phyloP scores from a whole-genome alignment of 352 stramenopile species.

The Globisporangium recalcitrans region DNA sequence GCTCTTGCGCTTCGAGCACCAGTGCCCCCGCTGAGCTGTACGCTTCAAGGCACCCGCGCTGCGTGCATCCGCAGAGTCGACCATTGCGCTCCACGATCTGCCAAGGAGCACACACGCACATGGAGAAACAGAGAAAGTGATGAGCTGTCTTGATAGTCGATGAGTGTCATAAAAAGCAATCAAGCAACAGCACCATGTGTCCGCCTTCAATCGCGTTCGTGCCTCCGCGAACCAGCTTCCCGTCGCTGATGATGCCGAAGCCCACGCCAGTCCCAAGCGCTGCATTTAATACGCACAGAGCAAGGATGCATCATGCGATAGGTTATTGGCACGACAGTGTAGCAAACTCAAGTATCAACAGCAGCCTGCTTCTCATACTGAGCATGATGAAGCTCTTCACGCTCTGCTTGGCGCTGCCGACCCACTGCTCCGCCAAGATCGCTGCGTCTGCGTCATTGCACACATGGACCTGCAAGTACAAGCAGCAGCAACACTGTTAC shows the following conservation, averaged over 20 bases:
- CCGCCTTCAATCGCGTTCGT: constrained; percentile 72
- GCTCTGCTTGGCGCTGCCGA: constrained; percentile 51
- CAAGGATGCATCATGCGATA: neutral
- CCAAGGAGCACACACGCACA: neutral
- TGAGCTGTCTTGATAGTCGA: too few relatives aligned
- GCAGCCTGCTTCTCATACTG: constrained; percentile 31
- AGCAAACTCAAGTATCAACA: neutral
- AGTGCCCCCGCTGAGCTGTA: constrained; percentile 72
- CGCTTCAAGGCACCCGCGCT: constrained; percentile 71
- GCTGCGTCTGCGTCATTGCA: constrained; percentile 81
- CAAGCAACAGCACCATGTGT: constrained; percentile 43
- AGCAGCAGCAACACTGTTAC: neutral
- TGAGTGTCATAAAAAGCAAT: too few relatives aligned
- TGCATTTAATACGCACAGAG: constrained; percentile 13
- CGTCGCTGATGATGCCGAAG: constrained; percentile 59
- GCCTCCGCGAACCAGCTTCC: constrained; percentile 59
- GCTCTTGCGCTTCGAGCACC: constrained; percentile 57
- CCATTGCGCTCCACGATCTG: constrained; percentile 84
- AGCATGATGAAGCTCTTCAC: constrained; percentile 82
- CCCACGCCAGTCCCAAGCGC: constrained; percentile 75
- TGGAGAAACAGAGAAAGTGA: too few relatives aligned
- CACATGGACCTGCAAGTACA: constrained; percentile 31
- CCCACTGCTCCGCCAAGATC: constrained; percentile 77
- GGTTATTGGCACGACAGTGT: neutral
- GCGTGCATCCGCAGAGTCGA: constrained; percentile 61